A percentile compares a stretch with the other conserved stretches of the same genome.
Conservation (phyloP, 2,329 filamentous ascomycete genomes). For the Fusarium luffae region DNA sequence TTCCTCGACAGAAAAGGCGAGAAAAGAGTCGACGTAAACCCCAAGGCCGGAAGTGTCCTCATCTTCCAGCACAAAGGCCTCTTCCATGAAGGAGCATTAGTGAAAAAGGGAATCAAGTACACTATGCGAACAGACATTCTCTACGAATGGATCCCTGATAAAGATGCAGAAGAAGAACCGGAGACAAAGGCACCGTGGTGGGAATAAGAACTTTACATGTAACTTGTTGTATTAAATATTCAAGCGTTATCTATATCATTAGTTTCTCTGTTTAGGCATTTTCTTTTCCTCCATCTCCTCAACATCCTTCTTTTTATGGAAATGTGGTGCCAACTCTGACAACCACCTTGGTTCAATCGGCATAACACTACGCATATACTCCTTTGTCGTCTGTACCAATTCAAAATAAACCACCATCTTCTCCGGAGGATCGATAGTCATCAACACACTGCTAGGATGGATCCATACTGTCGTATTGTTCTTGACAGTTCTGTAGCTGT, state of each 20-base stretch:
- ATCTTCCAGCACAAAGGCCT: slow-evolving; percentile 68
- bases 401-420: slow-evolving; percentile 92
- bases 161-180: not conserved
- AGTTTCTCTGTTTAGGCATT: slow-evolving; percentile 54
- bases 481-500: slow-evolving; percentile 92
- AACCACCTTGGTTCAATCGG: slow-evolving; percentile 88
- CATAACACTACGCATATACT: slow-evolving; percentile 91
- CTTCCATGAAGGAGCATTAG: slow-evolving; percentile 65
- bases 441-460: slow-evolving; percentile 88
- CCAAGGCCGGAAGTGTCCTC: slow-evolving; percentile 67
- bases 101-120: slow-evolving; percentile 64
- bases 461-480: slow-evolving; percentile 88
- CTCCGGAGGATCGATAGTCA: slow-evolving; percentile 77
- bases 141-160: slow-evolving; percentile 53
- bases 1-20: slow-evolving; percentile 60
- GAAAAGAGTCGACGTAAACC: slow-evolving; percentile 63
- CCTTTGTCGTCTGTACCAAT: slow-evolving; percentile 83
- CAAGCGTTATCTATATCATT: slow-evolving; percentile 3
- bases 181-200: slow-evolving; percentile 5
- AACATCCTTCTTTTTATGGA: slow-evolving; percentile 90
- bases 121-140: slow-evolving; percentile 67
- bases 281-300: slow-evolving; percentile 84
- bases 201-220: not conserved
- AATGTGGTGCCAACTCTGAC: slow-evolving; percentile 90
- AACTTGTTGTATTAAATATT: slow-evolving; percentile 9